Base-by-base conservation (phyloP, 306 rosid genomes). In the Echinosophora koreensis region DNA sequence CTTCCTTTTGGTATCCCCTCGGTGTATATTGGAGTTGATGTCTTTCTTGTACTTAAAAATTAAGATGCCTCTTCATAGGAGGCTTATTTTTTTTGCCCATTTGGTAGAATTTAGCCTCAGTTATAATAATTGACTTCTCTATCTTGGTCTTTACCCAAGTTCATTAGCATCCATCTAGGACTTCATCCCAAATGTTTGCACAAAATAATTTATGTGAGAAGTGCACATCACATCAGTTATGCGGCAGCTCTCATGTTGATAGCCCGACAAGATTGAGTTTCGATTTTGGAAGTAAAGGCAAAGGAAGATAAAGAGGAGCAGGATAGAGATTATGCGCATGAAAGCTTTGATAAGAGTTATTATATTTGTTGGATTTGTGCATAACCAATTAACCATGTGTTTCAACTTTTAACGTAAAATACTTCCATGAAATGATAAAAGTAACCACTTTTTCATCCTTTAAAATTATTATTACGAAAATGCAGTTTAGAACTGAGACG, bases 11-110 rank as follows among this genome's bases (percentile, higher is more conserved):
- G 77, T 13, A 11, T 17, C 27, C 17, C 22, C 69, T 57, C n/a
- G n/a, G 46, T 71, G 86, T 77, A 82, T 66, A 66, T 78, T 61
- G 11, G 61, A 83, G 69, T 49, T 66, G 14, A 44, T 44, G 61
- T 55, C n/a, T 78, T 49, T 60, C 62, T 13, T 82, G 66, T 83
- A 66, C 34, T 50, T 28, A 72, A 39, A 71, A 72, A 39, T 50
- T 16, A 72, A 39, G 76, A 72, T 49, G 49, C 8, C 17, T 47
- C 35, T 28, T n/a, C 4, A 1, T 71, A 65, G 68, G 72, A 77
- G 47, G 13, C 13, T 12, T 73, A 28, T 64, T 38, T 38, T 32
- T 72, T 73, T 49, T 78, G 35, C 47, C 61, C 55, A 51, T 66
- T 58, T 22, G 32, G 37, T 66, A 71, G 54, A 65, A 62, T 64